Conservation (phyloP, 305 asterid genomes). For the Plantago lanceolata region DNA sequence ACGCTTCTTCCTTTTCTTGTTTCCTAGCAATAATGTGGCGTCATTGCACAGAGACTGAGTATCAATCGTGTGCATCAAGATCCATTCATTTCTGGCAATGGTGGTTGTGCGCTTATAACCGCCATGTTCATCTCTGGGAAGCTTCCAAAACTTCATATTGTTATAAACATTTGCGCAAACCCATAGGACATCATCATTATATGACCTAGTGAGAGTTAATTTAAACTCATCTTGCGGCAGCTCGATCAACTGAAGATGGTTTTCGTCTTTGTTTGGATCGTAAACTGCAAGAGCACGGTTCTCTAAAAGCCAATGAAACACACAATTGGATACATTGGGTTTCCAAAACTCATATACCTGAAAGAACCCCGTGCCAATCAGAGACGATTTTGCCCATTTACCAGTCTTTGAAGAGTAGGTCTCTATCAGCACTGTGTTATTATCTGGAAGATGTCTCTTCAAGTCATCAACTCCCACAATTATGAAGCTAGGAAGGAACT, state of each 20-base stretch:
- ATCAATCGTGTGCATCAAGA: slow-evolving; percentile 2
- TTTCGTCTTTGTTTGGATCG: not conserved
- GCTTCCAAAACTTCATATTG: not conserved
- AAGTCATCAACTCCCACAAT: not conserved
- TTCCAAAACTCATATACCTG: not conserved
- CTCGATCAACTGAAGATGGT: not conserved
- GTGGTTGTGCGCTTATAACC: not conserved
- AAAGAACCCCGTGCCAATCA: not conserved
- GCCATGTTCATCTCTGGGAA: not conserved
- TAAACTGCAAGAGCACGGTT: not conserved
- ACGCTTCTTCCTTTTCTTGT: not conserved
- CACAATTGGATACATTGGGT: not conserved
- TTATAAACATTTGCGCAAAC: no score
- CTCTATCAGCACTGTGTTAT: not conserved
- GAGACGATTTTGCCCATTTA: not conserved
- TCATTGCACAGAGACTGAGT: not conserved
- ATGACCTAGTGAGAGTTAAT: not conserved
- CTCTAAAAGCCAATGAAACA: not conserved
- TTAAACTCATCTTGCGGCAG: not conserved
- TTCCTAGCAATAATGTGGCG: not conserved
- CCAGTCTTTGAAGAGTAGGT: slow-evolving; percentile 5
- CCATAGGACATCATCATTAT: slow-evolving; percentile 5
- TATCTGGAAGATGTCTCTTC: not conserved
- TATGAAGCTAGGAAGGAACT: not conserved
- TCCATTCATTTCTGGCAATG: not conserved